Evolutionary conservation across 1,139 yeast species (phyloP).

Genomic region (Taiozyma sp.): DNA sequence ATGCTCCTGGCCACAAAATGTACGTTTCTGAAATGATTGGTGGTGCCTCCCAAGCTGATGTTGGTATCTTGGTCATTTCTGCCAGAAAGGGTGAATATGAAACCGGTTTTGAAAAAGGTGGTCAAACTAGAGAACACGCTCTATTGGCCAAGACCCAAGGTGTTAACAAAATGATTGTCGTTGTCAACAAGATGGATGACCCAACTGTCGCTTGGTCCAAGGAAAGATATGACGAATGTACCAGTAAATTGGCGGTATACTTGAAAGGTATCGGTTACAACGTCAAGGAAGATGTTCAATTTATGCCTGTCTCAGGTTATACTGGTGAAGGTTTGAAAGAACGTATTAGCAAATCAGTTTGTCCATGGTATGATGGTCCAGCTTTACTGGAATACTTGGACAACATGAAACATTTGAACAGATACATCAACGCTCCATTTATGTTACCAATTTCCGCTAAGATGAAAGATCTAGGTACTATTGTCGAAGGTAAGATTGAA

Average conservation of each 20-base stretch:
- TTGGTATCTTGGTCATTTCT: slow-evolving; percentile 92
- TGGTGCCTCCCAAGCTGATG: slow-evolving; percentile 99
- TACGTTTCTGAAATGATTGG: slow-evolving; percentile 99
- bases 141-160: slow-evolving; percentile 97
- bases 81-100: slow-evolving; percentile 99
- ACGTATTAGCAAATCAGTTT: slow-evolving; percentile 60
- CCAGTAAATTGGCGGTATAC: slow-evolving; percentile 68
- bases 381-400: slow-evolving; percentile 88
- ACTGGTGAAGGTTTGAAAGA: slow-evolving; percentile 97
- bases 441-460: slow-evolving; percentile 95
- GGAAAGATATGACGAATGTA: slow-evolving; percentile 96
- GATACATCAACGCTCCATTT: slow-evolving; percentile 91
- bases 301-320: slow-evolving; percentile 97
- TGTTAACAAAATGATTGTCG: slow-evolving; percentile 88
- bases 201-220: slow-evolving; percentile 95
- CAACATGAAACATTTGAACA: slow-evolving; percentile 71
- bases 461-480: slow-evolving; percentile 94
- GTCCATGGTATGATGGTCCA: slow-evolving; percentile 96
- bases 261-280: slow-evolving; percentile 89
- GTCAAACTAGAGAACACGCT: slow-evolving; percentile 99
- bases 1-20: slow-evolving; percentile 99
- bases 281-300: slow-evolving; percentile 73
- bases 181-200: slow-evolving; percentile 98
- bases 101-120: slow-evolving; percentile 98
- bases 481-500: slow-evolving; percentile 97